Evolutionary conservation across 1,139 yeast genomes (phyloP).

Genomic region (Yamadazyma membranifaciens): DNA sequence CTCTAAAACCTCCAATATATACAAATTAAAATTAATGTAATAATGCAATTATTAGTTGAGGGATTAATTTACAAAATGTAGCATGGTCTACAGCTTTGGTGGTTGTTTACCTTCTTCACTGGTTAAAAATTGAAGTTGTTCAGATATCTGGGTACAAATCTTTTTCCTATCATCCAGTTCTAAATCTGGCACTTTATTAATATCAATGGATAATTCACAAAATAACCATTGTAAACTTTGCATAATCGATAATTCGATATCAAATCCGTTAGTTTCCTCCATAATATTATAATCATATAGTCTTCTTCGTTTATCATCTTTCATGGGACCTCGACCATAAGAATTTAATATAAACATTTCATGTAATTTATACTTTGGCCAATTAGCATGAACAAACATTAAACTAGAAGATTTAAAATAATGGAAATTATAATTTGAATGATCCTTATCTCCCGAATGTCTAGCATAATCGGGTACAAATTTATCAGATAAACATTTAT

Average conservation of each 20-base stretch:
- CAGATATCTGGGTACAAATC: conserved; percentile 24
- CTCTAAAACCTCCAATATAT: no score
- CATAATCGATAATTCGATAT: conserved; percentile 28
- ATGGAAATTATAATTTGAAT: conserved; percentile 30
- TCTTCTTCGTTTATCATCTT: conserved; percentile 22
- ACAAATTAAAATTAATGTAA: no score
- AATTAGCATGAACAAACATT: conserved; percentile 38
- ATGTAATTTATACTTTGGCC: conserved; percentile 32
- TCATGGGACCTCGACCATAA: conserved; percentile 27
- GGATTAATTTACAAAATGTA: not conserved
- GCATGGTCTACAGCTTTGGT: no score
- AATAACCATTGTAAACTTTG: conserved; percentile 27
- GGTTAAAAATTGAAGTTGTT: conserved; percentile 25
- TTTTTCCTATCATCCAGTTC: conserved; percentile 21
- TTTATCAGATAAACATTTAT: conserved; percentile 10
- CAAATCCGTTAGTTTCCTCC: conserved; percentile 27
- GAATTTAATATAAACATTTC: conserved; percentile 26
- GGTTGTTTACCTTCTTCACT: not conserved
- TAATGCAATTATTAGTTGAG: not conserved
- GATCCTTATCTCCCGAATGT: conserved; percentile 19
- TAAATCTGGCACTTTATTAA: conserved; percentile 22
- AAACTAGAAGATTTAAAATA: conserved; percentile 27
- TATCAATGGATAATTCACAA: conserved; percentile 23
- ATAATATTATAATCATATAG: conserved; percentile 27
- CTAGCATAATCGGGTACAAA: conserved; percentile 23